phyloP scores from a whole-genome alignment of 345 rosid species.

The Ceriops tagal region DNA sequence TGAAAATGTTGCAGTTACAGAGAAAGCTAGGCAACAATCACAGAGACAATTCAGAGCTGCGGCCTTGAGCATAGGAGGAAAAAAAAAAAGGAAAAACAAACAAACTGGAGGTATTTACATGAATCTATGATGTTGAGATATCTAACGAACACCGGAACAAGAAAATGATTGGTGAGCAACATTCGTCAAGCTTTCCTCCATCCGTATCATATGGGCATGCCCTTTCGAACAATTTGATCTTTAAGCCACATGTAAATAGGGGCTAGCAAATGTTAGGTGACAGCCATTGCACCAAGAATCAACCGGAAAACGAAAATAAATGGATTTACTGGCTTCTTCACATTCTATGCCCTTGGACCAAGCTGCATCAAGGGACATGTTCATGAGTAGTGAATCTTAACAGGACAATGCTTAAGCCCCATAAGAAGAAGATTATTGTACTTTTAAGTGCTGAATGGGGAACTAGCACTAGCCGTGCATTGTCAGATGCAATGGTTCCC shows the following conservation, averaged over 20 bases:
- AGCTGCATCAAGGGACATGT: conserved; percentile 23
- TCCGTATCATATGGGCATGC: conserved; percentile 27
- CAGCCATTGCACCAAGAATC: conserved; percentile 29
- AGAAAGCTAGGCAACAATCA: too few relatives aligned
- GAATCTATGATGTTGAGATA: too few relatives aligned
- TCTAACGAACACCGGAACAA: not conserved
- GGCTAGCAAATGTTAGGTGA: not conserved
- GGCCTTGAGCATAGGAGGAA: too few relatives aligned
- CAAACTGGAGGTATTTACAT: too few relatives aligned
- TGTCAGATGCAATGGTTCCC: not conserved
- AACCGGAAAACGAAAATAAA: conserved; percentile 23
- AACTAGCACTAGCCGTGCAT: not conserved
- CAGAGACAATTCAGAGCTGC: too few relatives aligned
- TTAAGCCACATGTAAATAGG: too few relatives aligned
- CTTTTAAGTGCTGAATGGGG: too few relatives aligned
- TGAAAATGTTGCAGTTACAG: too few relatives aligned
- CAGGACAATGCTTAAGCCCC: not conserved
- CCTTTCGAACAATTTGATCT: conserved; percentile 23
- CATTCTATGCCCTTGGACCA: conserved; percentile 33
- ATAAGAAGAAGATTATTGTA: not conserved
- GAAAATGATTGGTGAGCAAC: not conserved
- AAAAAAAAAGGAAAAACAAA: too few relatives aligned
- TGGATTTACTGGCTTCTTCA: conserved; percentile 28
- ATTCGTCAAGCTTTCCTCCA: not conserved
- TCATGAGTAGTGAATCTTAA: not conserved